Conservation (phyloP, 768 basidiomycete genomes). For the Lactarius sanguifluus region DNA sequence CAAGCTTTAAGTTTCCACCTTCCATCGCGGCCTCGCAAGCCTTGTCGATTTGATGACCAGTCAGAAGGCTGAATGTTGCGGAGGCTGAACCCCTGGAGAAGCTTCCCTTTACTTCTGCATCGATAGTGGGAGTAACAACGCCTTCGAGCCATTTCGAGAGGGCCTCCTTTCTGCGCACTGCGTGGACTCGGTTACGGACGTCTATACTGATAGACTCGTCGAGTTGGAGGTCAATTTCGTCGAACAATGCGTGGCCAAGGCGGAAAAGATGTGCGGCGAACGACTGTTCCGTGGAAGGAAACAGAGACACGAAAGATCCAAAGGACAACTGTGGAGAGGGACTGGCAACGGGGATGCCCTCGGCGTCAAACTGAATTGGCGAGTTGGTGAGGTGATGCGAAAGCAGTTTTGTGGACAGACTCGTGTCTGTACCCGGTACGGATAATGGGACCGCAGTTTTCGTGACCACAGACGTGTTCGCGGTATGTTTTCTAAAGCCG, state of each 20-base stretch:
- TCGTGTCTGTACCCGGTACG: constrained; percentile 36
- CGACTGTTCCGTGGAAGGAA: constrained; percentile 66
- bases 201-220: constrained; percentile 55
- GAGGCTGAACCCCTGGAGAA: constrained; percentile 46
- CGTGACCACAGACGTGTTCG: constrained; percentile 62
- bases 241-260: constrained; percentile 88
- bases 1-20: constrained; percentile 77
- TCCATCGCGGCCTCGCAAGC: constrained; percentile 76
- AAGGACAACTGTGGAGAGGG: constrained; percentile 70
- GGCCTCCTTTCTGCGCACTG: constrained; percentile 72
- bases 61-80: constrained; percentile 72
- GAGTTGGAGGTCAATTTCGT: constrained; percentile 70
- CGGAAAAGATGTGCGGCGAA: constrained; percentile 81
- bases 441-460: constrained; percentile 50
- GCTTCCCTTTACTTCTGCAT: constrained; percentile 61
- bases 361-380: constrained; percentile 66
- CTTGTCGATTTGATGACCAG: constrained; percentile 84
- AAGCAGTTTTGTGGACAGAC: constrained; percentile 60
- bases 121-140: constrained; percentile 67
- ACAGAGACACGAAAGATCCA: constrained; percentile 70
- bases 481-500: constrained; percentile 46
- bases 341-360: constrained; percentile 66
- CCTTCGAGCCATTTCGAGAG: constrained; percentile 84
- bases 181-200: constrained; percentile 56
- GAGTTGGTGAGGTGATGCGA: constrained; percentile 77